phyloP scores from a whole-genome alignment of 1,139 yeast genomes.

The Saccharomyces hybrid region DNA sequence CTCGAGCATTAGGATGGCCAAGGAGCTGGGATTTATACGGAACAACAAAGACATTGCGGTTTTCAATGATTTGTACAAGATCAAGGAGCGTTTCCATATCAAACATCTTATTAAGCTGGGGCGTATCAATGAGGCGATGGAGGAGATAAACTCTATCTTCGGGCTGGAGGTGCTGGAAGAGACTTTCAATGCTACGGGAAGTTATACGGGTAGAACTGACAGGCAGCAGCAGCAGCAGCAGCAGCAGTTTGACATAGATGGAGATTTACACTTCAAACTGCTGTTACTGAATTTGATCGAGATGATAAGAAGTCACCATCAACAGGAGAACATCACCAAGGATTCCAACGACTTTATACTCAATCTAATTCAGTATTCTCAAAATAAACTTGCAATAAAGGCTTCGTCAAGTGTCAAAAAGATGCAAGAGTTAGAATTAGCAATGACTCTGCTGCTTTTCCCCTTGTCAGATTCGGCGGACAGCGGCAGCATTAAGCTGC shows the following conservation, averaged over 20 bases:
- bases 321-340: slow-evolving; percentile 7
- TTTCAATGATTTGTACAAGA: slow-evolving; percentile 24
- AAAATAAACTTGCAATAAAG: slow-evolving; percentile 51
- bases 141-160: slow-evolving; percentile 20
- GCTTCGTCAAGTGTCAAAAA: slow-evolving; percentile 45
- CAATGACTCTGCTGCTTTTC: slow-evolving; percentile 60
- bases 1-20: slow-evolving; percentile 27
- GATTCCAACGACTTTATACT: slow-evolving; percentile 42
- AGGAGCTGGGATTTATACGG: slow-evolving; percentile 22
- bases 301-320: slow-evolving; percentile 49
- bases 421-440: slow-evolving; percentile 57
- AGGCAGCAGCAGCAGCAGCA: slow-evolving; percentile 4
- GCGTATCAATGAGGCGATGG: slow-evolving; percentile 23
- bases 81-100: slow-evolving; percentile 23
- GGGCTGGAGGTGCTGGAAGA: slow-evolving; percentile 24
- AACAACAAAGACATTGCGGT: slow-evolving; percentile 23
- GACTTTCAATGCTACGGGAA: slow-evolving; percentile 3
- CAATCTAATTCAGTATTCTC: slow-evolving; percentile 51
- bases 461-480: slow-evolving; percentile 35
- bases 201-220: slow-evolving; percentile 2
- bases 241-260: slow-evolving; percentile 8
- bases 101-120: slow-evolving; percentile 26
- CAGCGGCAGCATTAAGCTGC: slow-evolving; percentile 36
- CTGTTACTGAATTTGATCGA: slow-evolving; percentile 55
- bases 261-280: slow-evolving; percentile 51